Evolutionary conservation across 345 rosid genomes (phyloP), one percentile per base, ranked within the genome.

Genomic region (Moricandia moricandioides): DNA sequence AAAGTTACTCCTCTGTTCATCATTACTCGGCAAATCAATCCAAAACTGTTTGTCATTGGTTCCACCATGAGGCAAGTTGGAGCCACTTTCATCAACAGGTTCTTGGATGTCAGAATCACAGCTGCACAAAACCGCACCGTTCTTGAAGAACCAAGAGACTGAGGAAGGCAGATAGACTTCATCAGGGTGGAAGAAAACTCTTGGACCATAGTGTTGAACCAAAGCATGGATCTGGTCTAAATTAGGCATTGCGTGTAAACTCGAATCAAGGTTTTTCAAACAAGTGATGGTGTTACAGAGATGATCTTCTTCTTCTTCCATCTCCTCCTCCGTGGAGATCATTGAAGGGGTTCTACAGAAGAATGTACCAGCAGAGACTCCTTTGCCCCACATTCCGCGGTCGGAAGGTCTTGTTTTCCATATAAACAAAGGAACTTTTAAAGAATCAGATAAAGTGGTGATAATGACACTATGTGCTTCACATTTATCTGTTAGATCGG

Each of bases 41-140:
- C 99, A 95, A 70, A 79, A 89, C 70, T 65, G 77, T 13, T 85
- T 77, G 30, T 92, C 96, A 1, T 92, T 89, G 34, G 56, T 69
- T 65, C 92, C 96, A 0, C 94, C 92, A 14, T 52, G 60, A n/a
- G 98, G 98, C 71, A 95, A 78, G 81, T 95, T 95, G 3, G 90
- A 79, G 31, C 98, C 97, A 11, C 26, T 58, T 8, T 69, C 69
- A 73, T 89, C 91, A 51, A 90, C 83, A 57, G 80, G 67, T 72
- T 83, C 82, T 8, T 89, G 83, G 13, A 14, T 11, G 16, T 57
- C 14, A 29, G 31, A 29, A 47, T 47, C 24, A 8, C 69, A 70
- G 79, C 66, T 85, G 79, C 76, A 79, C 71, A 92, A 60, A 52
- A 87, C 78, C 1, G 98, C 88, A 49, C 97, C 96, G 62, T 83